Evolutionary conservation across 176 grass and related monocot genomes (phyloP).

Genomic region (Avena atlantica): DNA sequence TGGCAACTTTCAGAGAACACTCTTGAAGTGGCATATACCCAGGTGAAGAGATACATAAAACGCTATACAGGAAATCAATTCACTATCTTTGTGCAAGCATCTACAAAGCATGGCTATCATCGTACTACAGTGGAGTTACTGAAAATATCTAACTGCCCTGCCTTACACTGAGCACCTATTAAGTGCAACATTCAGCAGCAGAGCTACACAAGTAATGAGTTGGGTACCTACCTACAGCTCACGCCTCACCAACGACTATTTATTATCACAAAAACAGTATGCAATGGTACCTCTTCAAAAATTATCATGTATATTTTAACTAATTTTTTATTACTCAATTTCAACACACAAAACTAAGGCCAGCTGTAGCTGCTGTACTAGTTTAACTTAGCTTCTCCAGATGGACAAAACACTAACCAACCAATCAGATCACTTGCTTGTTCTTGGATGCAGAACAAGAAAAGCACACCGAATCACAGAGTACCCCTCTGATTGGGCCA

Average conservation of each 20-base stretch:
- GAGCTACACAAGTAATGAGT: constrained; percentile 42
- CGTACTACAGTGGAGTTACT: background rate
- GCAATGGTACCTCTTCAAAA: background rate
- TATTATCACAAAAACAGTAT: background rate
- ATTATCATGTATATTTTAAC: background rate
- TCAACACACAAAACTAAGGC: background rate
- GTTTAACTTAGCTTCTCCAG: constrained; percentile 12
- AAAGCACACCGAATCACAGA: constrained; percentile 7
- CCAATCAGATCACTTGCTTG: constrained; percentile 10
- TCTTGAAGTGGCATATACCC: background rate
- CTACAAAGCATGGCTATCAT: background rate
- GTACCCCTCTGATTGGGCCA: background rate
- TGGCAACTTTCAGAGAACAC: background rate
- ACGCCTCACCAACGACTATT: background rate
- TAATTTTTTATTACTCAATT: background rate
- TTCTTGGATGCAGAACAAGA: constrained; percentile 15
- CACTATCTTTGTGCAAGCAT: background rate
- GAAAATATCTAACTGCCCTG: constrained; percentile 4
- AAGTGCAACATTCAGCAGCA: background rate
- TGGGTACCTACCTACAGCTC: constrained; percentile 35
- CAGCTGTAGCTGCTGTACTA: background rate
- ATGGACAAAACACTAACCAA: background rate
- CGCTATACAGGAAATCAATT: background rate
- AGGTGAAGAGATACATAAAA: background rate
- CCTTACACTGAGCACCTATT: constrained; percentile 16